Evolutionary conservation across 2,329 filamentous ascomycete species (phyloP), one percentile per base, ranked within the genome.

Genomic region (Curvularia spicifera): DNA sequence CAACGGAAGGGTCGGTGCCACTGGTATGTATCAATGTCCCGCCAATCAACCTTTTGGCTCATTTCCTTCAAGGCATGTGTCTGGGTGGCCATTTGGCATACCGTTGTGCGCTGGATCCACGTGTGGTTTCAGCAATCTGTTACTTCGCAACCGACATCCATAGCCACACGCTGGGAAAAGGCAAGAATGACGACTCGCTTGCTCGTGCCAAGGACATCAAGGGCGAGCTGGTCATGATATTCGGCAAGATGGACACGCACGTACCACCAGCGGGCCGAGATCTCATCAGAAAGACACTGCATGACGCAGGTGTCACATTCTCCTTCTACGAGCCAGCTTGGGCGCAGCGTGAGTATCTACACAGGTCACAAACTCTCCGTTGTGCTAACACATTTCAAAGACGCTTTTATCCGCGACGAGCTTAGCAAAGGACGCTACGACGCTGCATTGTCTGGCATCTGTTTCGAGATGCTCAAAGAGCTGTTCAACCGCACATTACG

Each of bases 141-240:
- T 98, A 93, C 81, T 97, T 97, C 78, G 92, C 91, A 8, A 97
- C 93, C 12, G 94, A 97, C 79, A 88, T 97, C 51, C 94, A 97
- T 80, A 86, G 83, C 63, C 84, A 86, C 56, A 91, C 89, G 8
- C 84, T 98, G 0, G 94, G 92, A 24, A 84, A 86, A 58, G 80
- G 85, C 65, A 85, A 86, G 74, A 81, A 81, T 22, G 88, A 91
- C 71, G 85, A 90, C 69, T 85, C 82, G 63, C 73, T 91, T 45
- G 77, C 80, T 15, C 76, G 87, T 46, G 84, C 91, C 15, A 74
- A 78, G 6, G 86, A 89, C 65, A 89, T 96, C 76, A 87, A 87
- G 72, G 90, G 87, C 15, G 93, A 97, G 76, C 79, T 95, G 15
- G 84, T 91, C 58, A 90, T 97, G 87, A 96, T 97, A 72, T 96